A percentile compares a stretch with the other conserved stretches of the same genome.
These are phyloP conservation scores for Beta vulgaris DNA, from an alignment of 148 eudicot genomes.

Conservation along the genomic window DNA sequence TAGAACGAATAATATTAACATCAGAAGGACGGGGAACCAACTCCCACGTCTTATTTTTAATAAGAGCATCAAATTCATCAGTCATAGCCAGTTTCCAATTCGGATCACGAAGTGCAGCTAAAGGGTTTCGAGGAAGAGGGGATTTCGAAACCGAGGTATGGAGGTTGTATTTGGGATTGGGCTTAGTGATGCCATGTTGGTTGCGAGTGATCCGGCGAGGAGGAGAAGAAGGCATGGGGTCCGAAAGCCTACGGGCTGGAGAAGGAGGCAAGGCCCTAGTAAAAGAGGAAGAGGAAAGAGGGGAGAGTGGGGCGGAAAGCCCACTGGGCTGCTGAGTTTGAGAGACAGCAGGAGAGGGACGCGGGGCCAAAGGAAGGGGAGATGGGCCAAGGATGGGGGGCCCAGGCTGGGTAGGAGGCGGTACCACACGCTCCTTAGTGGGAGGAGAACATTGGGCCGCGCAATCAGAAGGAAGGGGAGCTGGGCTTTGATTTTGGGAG, in stretches of 20 bases:
- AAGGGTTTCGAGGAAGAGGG: neutral
- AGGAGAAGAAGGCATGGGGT: neutral
- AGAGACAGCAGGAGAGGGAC: too few relatives aligned
- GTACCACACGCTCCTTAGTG: neutral
- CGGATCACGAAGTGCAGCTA: neutral
- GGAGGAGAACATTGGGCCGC: neutral
- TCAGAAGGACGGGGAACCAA: too few relatives aligned
- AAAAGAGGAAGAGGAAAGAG: neutral
- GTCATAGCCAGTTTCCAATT: neutral
- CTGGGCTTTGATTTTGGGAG: too few relatives aligned
- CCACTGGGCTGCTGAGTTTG: too few relatives aligned
- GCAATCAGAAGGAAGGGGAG: neutral
- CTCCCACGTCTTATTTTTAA: too few relatives aligned
- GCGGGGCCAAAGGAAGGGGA: too few relatives aligned
- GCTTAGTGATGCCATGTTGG: neutral
- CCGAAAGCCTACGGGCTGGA: too few relatives aligned
- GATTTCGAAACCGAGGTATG: neutral
- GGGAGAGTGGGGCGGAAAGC: too few relatives aligned
- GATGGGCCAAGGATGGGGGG: neutral
- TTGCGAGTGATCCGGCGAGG: neutral
- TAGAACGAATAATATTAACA: too few relatives aligned
- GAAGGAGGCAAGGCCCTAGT: neutral
- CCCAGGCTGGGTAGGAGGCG: neutral
- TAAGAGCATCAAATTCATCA: too few relatives aligned
- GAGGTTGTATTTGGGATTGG: neutral